Base-by-base conservation (phyloP, 805 yeast species). In the Cyberlindnera meyerae region DNA sequence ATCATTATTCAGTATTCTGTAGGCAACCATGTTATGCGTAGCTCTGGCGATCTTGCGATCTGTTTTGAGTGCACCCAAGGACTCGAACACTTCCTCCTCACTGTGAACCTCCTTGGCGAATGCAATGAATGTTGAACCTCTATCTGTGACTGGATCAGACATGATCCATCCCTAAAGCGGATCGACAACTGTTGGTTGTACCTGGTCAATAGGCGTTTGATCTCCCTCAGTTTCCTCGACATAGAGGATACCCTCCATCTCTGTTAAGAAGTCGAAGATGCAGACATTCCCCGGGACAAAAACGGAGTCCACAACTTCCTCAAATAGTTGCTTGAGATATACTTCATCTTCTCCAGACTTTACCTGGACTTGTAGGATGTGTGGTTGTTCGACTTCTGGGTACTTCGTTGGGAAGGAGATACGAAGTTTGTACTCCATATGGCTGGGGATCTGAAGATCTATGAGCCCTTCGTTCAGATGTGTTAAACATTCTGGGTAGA, bases 101-200 rank as follows among this genome's bases (percentile, higher is more conserved):
- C 82, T 69, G 13, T 67, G 54, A 0, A 80, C 90, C 31, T 58
- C 61, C 25, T 77, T 64, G 0, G 89, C 86, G 54, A 77, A 82
- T 0, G 83, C 97, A 34, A 87, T 71, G 49, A 90, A 90, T 1
- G 86, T 79, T 0, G 96, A 87, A 11, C 85, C 87, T 38, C 97
- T 64, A 57, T 90, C 98, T 1, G 70, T 62, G 2, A 89, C 71
- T 0, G 94, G 83, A 2, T 83, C 94, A 1, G 95, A 81, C 9
- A 70, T 68, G 1, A 62, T 52, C 97, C 97, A 93, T 1, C 81
- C 82, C 27, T 66, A 72, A n/a, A 83, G 57, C 0, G 75, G 75
- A 45, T 82, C 75, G 0, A 47, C 35, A 4, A 34, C 31, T 6
- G 24, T 17, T 14, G 29, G 15, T 4, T 24, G 18, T 18, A 18